phyloP scores from a whole-genome alignment of 2,329 filamentous ascomycete species.

The Drechmeria coniospora region DNA sequence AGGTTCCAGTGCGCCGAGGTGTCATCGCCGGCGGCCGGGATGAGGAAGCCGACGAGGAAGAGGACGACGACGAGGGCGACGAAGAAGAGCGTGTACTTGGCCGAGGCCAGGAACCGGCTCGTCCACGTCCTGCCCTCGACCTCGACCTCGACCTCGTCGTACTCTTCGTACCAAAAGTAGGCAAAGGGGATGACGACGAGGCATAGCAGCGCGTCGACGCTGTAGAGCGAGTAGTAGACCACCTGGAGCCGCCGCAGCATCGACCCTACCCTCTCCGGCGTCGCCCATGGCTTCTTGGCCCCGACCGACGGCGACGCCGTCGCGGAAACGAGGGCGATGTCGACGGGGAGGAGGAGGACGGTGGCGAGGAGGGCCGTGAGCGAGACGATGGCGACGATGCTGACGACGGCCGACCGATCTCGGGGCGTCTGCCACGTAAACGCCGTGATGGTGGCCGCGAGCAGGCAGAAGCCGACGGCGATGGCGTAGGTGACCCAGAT shows the following conservation, averaged over 20 bases:
- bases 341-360: conserved; percentile 80
- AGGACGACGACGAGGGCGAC: conserved; percentile 64
- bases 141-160: conserved; percentile 78
- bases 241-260: conserved; percentile 72
- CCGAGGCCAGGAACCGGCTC: conserved; percentile 62
- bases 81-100: conserved; percentile 84
- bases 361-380: conserved; percentile 81
- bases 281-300: conserved; percentile 88
- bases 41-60: conserved; percentile 88
- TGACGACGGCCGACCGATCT: conserved; percentile 72
- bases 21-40: conserved; percentile 59
- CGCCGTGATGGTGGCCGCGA: conserved; percentile 70
- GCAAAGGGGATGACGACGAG: conserved; percentile 83
- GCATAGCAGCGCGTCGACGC: conserved; percentile 78
- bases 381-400: conserved; percentile 71
- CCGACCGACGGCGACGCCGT: conserved; percentile 64
- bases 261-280: conserved; percentile 58
- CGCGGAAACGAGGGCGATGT: conserved; percentile 85
- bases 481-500: conserved; percentile 93
- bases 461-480: conserved; percentile 60
- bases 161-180: conserved; percentile 98
- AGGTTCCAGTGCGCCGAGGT: conserved; percentile 58
- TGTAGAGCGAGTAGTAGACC: conserved; percentile 88
- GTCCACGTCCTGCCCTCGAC: conserved; percentile 61
- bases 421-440: conserved; percentile 83